A percentile compares a stretch with the other conserved stretches of the same genome.
Conservation (phyloP, 768 basidiomycete genomes). For the Kwoniella sp. region DNA sequence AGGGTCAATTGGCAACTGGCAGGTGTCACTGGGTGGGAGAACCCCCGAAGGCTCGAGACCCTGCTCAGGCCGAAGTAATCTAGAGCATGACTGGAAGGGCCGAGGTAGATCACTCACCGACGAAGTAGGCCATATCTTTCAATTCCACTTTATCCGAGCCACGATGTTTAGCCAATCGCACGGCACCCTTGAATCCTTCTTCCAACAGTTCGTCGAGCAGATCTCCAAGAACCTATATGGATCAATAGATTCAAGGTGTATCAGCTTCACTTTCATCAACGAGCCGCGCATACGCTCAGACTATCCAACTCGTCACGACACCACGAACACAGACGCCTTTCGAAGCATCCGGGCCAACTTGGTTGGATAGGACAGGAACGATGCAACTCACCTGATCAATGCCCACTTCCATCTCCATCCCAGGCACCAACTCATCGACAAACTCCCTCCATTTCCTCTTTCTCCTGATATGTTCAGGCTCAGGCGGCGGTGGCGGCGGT, state of each 20-base stretch:
- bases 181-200: conserved; percentile 29
- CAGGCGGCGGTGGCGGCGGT: conserved; percentile 25
- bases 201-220: conserved; percentile 34
- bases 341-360: neutral
- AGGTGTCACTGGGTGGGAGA: too few species aligned
- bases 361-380: too few species aligned
- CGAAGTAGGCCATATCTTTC: conserved; percentile 40
- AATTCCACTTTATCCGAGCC: conserved; percentile 39
- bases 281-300: too few species aligned
- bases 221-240: conserved; percentile 34
- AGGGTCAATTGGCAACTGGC: too few species aligned
- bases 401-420: conserved; percentile 42
- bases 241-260: too few species aligned
- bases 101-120: conserved; percentile 46
- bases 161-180: conserved; percentile 42
- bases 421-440: conserved; percentile 35
- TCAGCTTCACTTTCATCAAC: too few species aligned
- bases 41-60: too few species aligned
- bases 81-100: too few species aligned
- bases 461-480: conserved; percentile 32
- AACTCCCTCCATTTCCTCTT: conserved; percentile 43
- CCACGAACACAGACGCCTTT: too few species aligned
- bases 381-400: conserved; percentile 36
- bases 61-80: too few species aligned
- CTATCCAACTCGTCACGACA: too few species aligned